Base-by-base conservation (phyloP, 306 rosid genomes). In the Cucumis cinereus region DNA sequence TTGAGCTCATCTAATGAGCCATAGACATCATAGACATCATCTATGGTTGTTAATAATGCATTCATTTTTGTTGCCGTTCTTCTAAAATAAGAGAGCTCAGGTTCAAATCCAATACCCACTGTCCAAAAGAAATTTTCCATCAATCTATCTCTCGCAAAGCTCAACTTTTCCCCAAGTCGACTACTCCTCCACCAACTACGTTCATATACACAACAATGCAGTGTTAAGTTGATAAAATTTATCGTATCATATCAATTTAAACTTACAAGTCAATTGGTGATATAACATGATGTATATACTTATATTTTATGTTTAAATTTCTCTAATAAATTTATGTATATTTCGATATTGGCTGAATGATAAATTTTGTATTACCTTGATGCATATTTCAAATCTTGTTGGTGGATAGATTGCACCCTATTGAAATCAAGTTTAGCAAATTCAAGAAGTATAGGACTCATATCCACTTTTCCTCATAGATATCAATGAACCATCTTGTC, bases 401-500 rank as follows among this genome's bases (percentile, higher is more conserved):
- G 41, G 0, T 60, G 40, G 38, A 41, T 50, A 11, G 43, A 77
- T 63, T 77, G 80, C 1, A 64, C 63, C 15, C 3, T 14, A 8
- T 78, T 69, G 76, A 78, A 77, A 77, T 77, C 76, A 10, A 53
- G 17, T 67, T 52, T 67, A 52, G 80, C 67, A 28, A 60, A 5
- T 60, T 60, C 41, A 2, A 60, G 40, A 60, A 60, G 41, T 14
- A 26, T 28, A 22, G 41, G 55, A 38, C 54, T 66, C 40, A 33
- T 50, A 16, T 67, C 75, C 4, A 10, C 10, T 35, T 10, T 41
- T 15, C 61, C 14, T 60, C 75, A 4, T 78, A 82, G 2, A 66
- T 43, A 20, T 79, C 75, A 69, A 82, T 68, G 69, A 67, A 82
- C 82, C 85, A 75, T 9, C 53, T 61, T 11, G 78, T 3, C 41